A percentile compares a stretch with the other conserved stretches of the same genome.
These are phyloP conservation scores for Coprinellus micaceus DNA, from an alignment of 768 basidiomycete species.

Conservation along the genomic window DNA sequence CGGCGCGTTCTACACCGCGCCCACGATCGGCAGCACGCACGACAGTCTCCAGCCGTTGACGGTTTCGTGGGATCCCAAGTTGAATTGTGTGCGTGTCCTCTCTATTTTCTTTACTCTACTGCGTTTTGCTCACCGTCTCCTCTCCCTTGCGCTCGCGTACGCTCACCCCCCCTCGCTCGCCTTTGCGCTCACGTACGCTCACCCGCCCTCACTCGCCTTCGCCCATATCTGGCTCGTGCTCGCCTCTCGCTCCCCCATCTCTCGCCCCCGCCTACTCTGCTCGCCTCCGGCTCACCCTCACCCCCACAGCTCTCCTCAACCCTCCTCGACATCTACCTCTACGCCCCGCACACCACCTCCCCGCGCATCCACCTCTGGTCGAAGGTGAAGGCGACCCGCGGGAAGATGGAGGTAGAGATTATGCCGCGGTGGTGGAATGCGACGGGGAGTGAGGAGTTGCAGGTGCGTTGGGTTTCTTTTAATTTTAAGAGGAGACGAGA, in stretches of 20 bases:
- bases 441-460: constrained; percentile 44
- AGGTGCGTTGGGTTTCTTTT: too few species aligned
- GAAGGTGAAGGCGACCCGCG: constrained; percentile 43
- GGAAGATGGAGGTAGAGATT: constrained; percentile 47
- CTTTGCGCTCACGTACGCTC: too few species aligned
- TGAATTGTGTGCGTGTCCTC: too few species aligned
- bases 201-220: too few species aligned
- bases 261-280: constrained; percentile 21
- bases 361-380: constrained; percentile 58
- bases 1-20: constrained; percentile 61
- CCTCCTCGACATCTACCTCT: constrained; percentile 66
- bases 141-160: too few species aligned
- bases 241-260: too few species aligned
- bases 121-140: too few species aligned
- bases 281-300: constrained; percentile 53
- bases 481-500: too few species aligned
- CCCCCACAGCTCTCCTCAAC: constrained; percentile 48
- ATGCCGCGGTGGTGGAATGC: constrained; percentile 72
- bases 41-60: constrained; percentile 45
- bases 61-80: too few species aligned
- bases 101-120: too few species aligned
- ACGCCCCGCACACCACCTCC: constrained; percentile 40
- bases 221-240: too few species aligned
- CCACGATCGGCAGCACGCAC: constrained; percentile 44
- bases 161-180: too few species aligned